phyloP scores from a whole-genome alignment of 78 protist genomes.

The Dictyostelium purpureum region DNA sequence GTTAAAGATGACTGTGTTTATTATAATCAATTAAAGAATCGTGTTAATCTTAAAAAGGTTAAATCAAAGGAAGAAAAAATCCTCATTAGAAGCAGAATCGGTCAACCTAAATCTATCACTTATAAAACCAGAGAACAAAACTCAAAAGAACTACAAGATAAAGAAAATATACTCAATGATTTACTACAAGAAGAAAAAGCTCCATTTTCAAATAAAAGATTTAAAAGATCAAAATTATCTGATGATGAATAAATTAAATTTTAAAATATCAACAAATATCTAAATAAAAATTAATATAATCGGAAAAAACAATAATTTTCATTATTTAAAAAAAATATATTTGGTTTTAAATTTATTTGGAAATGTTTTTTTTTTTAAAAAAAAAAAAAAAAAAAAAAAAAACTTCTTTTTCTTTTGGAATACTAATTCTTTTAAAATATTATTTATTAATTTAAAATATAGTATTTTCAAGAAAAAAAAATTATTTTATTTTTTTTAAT shows the following conservation, averaged over 20 bases:
- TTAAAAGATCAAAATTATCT: slow-evolving; percentile 4
- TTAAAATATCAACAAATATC: background rate
- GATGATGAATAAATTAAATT: background rate
- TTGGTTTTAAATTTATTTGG: too few relatives aligned
- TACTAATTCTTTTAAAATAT: too few relatives aligned
- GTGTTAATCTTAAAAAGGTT: slow-evolving; percentile 36
- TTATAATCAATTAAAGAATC: slow-evolving; percentile 28
- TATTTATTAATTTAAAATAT: too few relatives aligned
- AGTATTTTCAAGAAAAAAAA: too few relatives aligned
- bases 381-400: too few relatives aligned
- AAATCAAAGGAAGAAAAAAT: slow-evolving; percentile 68
- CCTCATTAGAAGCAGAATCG: slow-evolving; percentile 17
- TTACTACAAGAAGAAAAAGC: slow-evolving; percentile 52
- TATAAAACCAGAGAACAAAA: slow-evolving; percentile 38
- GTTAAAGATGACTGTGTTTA: slow-evolving; percentile 36
- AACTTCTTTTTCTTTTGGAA: too few relatives aligned
- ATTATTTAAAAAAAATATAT: too few relatives aligned
- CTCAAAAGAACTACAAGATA: background rate
- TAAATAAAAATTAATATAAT: background rate
- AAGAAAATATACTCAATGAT: background rate
- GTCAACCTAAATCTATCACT: slow-evolving; percentile 52
- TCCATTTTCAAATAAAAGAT: slow-evolving; percentile 12
- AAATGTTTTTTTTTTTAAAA: too few relatives aligned
- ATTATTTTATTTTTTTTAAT: too few relatives aligned
- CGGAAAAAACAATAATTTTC: background rate